Conservation (phyloP, 345 rosid genomes). For the Moricandia arvensis region DNA sequence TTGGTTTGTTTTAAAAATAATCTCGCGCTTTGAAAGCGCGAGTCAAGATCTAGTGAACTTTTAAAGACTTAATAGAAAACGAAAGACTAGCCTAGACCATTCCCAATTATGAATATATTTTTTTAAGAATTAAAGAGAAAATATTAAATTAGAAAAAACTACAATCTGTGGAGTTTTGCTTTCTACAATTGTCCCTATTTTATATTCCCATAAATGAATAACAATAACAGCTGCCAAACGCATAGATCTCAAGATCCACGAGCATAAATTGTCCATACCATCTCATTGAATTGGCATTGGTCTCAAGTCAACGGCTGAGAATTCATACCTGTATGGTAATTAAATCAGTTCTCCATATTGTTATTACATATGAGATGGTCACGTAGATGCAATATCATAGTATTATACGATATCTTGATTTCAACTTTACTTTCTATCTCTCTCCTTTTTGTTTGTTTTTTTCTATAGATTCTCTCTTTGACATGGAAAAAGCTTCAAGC, state of each 20-base stretch:
- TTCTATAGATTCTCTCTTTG: constrained; percentile 7
- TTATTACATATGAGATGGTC: neutral
- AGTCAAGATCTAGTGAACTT: no score
- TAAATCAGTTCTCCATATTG: neutral
- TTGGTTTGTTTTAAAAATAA: no score
- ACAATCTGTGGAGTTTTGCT: no score
- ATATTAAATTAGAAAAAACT: no score
- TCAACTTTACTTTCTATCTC: neutral
- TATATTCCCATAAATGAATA: neutral
- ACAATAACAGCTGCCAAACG: neutral
- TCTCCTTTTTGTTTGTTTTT: neutral
- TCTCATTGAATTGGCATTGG: neutral
- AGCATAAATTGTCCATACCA: neutral
- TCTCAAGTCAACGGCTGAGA: neutral
- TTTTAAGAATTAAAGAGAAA: no score
- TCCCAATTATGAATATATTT: no score
- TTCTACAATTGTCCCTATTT: no score
- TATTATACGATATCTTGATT: neutral
- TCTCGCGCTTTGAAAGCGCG: no score
- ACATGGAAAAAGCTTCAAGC: constrained; percentile 29
- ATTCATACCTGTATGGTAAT: neutral
- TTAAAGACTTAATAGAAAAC: no score
- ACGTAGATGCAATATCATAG: neutral
- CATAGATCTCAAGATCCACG: neutral
- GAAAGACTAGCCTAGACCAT: no score